Evolutionary conservation across 1,139 yeast genomes (phyloP).

Genomic region (Pneumocystis oryctolagi): DNA sequence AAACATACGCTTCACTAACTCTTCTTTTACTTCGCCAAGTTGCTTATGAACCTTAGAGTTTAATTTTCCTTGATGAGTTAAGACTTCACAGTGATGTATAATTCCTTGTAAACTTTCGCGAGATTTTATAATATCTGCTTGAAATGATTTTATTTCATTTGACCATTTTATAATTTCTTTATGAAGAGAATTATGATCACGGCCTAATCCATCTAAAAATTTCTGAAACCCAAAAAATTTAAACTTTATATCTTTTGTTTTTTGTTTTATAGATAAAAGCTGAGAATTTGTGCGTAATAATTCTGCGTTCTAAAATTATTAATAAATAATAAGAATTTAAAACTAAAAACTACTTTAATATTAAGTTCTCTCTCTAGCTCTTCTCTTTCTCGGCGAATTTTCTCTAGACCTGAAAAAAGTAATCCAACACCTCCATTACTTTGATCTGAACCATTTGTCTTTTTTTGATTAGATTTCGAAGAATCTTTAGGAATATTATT

Average conservation of each 20-base stretch:
- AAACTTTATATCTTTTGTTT: not conserved
- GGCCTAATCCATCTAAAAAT: not conserved
- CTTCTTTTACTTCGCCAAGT: not conserved
- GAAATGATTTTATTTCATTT: not conserved
- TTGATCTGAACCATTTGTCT: not conserved
- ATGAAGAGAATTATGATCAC: not conserved
- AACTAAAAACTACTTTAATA: not conserved
- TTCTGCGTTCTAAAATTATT: not conserved
- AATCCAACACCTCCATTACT: not conserved
- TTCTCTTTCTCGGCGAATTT: not conserved
- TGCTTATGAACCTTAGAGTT: not conserved
- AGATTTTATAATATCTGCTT: not conserved
- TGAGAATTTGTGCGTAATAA: not conserved
- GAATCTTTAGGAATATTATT: not conserved
- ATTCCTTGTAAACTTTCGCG: not conserved
- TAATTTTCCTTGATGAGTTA: not conserved
- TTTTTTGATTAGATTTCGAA: not conserved
- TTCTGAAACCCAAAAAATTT: not conserved
- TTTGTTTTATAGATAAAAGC: not conserved
- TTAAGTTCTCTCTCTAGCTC: not conserved
- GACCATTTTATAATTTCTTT: slow-evolving; percentile 1
- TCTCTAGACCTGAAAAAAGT: not conserved
- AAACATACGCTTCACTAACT: not conserved
- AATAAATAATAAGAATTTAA: not conserved
- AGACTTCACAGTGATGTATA: not conserved